A percentile compares a stretch with the other conserved stretches of the same genome.
These are phyloP conservation scores for Penicillium alfredii DNA, from an alignment of 495 filamentous ascomycete species.

Conservation along the genomic window DNA sequence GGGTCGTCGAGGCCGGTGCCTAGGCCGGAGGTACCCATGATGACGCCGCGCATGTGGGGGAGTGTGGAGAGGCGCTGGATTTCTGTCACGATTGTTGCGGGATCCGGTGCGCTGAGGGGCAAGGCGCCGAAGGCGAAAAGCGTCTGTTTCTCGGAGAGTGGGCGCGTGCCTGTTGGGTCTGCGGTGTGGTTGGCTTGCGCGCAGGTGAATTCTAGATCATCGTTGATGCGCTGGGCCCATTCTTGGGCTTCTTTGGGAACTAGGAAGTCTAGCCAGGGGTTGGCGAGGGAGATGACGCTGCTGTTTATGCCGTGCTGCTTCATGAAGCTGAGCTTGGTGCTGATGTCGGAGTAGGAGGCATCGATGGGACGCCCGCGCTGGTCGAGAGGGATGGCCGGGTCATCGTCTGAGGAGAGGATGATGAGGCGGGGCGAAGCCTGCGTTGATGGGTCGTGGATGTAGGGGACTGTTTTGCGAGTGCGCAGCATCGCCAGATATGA, in stretches of 20 bases:
- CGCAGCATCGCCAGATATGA: conserved; percentile 76
- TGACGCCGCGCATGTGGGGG: conserved; percentile 70
- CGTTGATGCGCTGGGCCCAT: conserved; percentile 63
- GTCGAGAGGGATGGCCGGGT: conserved; percentile 46
- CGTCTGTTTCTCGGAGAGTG: conserved; percentile 21
- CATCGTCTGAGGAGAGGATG: conserved; percentile 63
- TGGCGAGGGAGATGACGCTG: conserved; percentile 85
- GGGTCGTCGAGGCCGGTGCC: conserved; percentile 79
- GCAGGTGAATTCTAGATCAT: conserved; percentile 69
- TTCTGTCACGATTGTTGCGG: conserved; percentile 53
- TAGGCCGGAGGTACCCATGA: conserved; percentile 81
- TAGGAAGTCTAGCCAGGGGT: conserved; percentile 94
- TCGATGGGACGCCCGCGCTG: conserved; percentile 68
- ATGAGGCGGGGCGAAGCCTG: conserved; percentile 61
- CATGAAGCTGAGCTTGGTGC: conserved; percentile 82
- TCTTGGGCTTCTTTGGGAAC: conserved; percentile 51
- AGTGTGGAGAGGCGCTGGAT: conserved; percentile 55
- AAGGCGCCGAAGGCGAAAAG: conserved; percentile 79
- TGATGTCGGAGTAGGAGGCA: conserved; percentile 62
- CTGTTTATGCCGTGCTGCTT: conserved; percentile 70
- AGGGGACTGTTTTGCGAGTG: conserved; percentile 68
- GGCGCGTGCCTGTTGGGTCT: conserved; percentile 14
- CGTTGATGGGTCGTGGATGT: conserved; percentile 65
- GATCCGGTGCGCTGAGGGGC: conserved; percentile 62
- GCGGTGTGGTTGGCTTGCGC: conserved; percentile 44